phyloP scores from a whole-genome alignment of 352 stramenopile species.

The Phytophthora sp. region DNA sequence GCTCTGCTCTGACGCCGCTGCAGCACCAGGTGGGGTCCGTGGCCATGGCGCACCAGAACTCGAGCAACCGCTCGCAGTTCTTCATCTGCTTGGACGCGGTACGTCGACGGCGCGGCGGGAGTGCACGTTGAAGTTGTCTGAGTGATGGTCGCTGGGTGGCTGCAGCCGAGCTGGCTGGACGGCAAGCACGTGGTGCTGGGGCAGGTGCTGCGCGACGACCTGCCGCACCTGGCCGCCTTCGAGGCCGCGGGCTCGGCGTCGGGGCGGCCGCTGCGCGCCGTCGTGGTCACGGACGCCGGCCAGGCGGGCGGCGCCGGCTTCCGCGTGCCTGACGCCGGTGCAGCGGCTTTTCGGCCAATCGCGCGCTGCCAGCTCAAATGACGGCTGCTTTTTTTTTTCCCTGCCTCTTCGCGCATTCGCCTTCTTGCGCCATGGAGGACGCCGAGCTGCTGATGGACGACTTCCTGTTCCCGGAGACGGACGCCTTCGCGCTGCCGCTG shows the following conservation, averaged over 20 bases:
- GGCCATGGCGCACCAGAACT: constrained; percentile 97
- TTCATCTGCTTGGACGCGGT: constrained; percentile 96
- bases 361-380: constrained; percentile 51
- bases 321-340: constrained; percentile 14
- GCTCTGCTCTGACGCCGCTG: too few relatives aligned
- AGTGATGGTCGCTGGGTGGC: background rate
- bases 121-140: constrained; percentile 1
- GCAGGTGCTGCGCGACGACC: constrained; percentile 88
- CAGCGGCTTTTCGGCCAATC: constrained; percentile 49
- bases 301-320: constrained; percentile 60
- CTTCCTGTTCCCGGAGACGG: constrained; percentile 53
- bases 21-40: constrained; percentile 93
- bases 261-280: constrained; percentile 49
- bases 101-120: background rate
- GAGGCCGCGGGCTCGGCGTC: constrained; percentile 56
- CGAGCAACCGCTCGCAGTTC: constrained; percentile 99
- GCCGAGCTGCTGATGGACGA: constrained; percentile 51
- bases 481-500: constrained; percentile 34
- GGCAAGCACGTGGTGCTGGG: constrained; percentile 99
- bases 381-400: background rate
- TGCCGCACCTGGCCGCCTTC: constrained; percentile 52
- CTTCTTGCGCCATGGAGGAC: constrained; percentile 3
- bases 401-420: background rate
- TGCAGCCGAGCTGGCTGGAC: constrained; percentile 90
- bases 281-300: constrained; percentile 64